Base-by-base conservation (phyloP, 176 grass and related monocot species). In the Coix lacrymajobi region DNA sequence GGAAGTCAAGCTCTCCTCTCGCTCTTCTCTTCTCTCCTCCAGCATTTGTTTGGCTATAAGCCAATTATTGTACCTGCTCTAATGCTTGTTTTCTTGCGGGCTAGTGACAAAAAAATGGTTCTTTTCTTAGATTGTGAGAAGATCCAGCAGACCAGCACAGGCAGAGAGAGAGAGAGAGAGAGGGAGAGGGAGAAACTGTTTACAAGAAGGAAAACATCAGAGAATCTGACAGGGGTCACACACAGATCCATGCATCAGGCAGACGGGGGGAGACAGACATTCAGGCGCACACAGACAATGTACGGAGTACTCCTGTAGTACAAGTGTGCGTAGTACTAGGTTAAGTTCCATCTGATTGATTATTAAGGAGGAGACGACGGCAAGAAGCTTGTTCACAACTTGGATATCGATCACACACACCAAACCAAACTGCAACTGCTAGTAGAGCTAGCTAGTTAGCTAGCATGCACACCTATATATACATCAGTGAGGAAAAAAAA, bases 171-270 rank as follows among this genome's bases (percentile, higher is more conserved):
- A 77, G 56, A 11, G 8, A 4, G 22, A 25, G 19, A 4, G 54
- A 9, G 54, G 6, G 54, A 9, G 43, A 5, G 43, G 48, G 78
- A 11, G 48, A 39, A 56, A 28, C 66, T 79, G 44, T 75, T 54
- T n/a, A 51, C 28, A 29, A 65, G 41, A 6, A 68, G 44, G 8
- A 64, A 31, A 29, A 29, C 68, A 25, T n/a, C 58, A 75, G 69
- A 64, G 20, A 33, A 45, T 49, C 81, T 52, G 62, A 76, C 62
- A 76, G 25, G 24, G 44, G n/a, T 84, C 81, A 11, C 57, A 28
- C 22, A 24, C 22, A 56, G 20, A n/a, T 3, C 2, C 7, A 22
- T 56, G 31, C 49, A 44, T 52, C 14, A 66, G 31, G 71, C 70
- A 63, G 81, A 20, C 81, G 64, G 56, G 64, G 56, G 24, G 19